Evolutionary conservation across 1,284 basidiomycete genomes (phyloP).

Genomic region (Boletellus deceptivus): DNA sequence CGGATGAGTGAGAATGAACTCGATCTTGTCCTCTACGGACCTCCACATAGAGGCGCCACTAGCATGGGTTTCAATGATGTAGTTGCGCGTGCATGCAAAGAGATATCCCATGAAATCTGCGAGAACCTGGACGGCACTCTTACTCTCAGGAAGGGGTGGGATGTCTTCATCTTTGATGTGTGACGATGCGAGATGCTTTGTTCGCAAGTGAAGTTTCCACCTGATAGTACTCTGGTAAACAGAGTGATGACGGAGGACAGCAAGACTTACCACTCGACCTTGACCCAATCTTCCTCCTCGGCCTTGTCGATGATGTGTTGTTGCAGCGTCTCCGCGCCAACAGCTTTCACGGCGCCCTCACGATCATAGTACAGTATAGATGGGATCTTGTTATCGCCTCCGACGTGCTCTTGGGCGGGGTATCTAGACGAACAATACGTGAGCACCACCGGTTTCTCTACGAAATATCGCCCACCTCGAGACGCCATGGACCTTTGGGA

Average conservation of each 20-base stretch:
- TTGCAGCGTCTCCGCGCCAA: constrained; percentile 47
- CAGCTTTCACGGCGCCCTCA: not conserved
- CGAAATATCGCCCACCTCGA: not conserved
- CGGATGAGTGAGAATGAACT: constrained; percentile 41
- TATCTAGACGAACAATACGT: constrained; percentile 3
- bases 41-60: constrained; percentile 39
- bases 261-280: constrained; percentile 49
- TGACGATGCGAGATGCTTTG: constrained; percentile 20
- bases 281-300: constrained; percentile 44
- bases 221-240: constrained; percentile 29
- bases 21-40: constrained; percentile 31
- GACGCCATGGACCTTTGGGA: constrained; percentile 39
- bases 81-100: constrained; percentile 41
- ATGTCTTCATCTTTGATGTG: constrained; percentile 30
- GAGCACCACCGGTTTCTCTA: not conserved
- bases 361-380: constrained; percentile 52
- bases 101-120: constrained; percentile 53
- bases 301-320: constrained; percentile 40
- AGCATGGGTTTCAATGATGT: constrained; percentile 47
- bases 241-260: not conserved
- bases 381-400: constrained; percentile 51
- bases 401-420: constrained; percentile 39
- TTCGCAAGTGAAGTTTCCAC: constrained; percentile 58
- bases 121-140: constrained; percentile 45
- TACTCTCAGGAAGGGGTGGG: constrained; percentile 45